A percentile compares a stretch with the other conserved stretches of the same genome.
These are phyloP conservation scores for Eutypa lata DNA, from an alignment of 2,329 filamentous ascomycete species.

Conservation along the genomic window DNA sequence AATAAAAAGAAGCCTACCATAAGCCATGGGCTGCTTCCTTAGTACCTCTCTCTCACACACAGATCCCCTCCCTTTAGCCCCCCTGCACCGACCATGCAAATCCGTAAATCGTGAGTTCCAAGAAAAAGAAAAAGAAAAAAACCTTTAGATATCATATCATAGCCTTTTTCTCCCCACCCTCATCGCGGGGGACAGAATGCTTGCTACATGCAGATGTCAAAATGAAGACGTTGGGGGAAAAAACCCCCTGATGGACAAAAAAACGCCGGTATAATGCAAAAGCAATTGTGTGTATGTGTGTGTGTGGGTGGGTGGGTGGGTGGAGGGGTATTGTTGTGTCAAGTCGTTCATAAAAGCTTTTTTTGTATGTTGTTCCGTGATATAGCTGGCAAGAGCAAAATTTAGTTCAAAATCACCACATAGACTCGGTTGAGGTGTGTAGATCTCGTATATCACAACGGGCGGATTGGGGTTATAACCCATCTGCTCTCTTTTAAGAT, in stretches of 20 bases:
- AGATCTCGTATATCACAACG: not conserved
- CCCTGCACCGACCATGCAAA: not conserved
- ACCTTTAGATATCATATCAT: not conserved
- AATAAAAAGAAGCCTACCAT: no score
- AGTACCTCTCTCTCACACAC: not conserved
- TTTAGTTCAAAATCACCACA: no score
- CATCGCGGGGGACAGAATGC: not conserved
- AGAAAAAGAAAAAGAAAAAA: no score
- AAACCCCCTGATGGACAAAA: not conserved
- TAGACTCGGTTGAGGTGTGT: not conserved
- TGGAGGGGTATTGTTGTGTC: not conserved
- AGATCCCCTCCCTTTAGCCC: not conserved
- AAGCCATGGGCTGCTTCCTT: not conserved
- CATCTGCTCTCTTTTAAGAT: not conserved
- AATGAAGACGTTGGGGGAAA: not conserved
- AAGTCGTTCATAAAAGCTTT: not conserved
- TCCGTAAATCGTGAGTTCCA: not conserved
- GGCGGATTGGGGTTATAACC: not conserved
- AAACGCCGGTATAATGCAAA: not conserved
- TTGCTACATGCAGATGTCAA: not conserved
- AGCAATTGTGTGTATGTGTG: not conserved
- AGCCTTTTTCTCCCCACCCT: not conserved
- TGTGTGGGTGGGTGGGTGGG: not conserved
- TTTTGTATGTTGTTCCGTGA: not conserved
- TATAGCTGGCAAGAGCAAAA: constrained; percentile 1